A percentile compares a stretch with the other conserved stretches of the same genome.
Conservation (phyloP, 2,329 filamentous ascomycete species). For the Leptographium galeiforme region DNA sequence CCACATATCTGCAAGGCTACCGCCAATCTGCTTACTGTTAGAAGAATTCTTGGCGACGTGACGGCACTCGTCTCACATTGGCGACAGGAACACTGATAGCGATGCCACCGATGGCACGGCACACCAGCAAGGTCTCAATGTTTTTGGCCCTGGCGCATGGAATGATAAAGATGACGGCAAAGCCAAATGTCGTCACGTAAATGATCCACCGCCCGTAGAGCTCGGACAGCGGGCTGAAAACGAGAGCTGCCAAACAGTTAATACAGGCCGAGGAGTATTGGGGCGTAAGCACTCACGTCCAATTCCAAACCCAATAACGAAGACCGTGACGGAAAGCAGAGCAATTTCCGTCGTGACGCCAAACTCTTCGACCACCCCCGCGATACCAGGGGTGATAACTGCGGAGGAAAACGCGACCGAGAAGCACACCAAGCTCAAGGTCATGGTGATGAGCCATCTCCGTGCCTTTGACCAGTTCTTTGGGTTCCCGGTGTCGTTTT, state of each 20-base stretch:
- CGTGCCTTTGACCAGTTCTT: conserved; percentile 39
- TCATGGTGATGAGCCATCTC: conserved; percentile 47
- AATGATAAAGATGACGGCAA: conserved; percentile 27
- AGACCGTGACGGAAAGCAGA: conserved; percentile 30
- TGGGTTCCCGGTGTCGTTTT: conserved; percentile 27
- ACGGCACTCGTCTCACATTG: conserved; percentile 31
- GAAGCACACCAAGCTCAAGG: conserved; percentile 34
- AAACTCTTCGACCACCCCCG: conserved; percentile 25
- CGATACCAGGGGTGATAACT: conserved; percentile 33
- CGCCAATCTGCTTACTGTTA: conserved; percentile 26
- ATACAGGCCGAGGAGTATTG: neutral
- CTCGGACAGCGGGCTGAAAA: conserved; percentile 45
- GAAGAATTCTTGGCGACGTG: neutral
- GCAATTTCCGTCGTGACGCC: conserved; percentile 27
- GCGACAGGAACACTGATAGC: conserved; percentile 50
- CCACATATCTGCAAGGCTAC: conserved; percentile 53
- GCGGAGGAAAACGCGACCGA: conserved; percentile 32
- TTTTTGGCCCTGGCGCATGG: conserved; percentile 28
- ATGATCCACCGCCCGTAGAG: conserved; percentile 38
- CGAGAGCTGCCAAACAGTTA: conserved; percentile 25
- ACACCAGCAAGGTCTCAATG: conserved; percentile 35
- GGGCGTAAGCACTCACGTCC: neutral
- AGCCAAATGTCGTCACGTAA: conserved; percentile 16
- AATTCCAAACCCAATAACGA: conserved; percentile 16
- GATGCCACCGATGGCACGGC: conserved; percentile 46